Evolutionary conservation across 495 filamentous ascomycete genomes (phyloP).

Genomic region (Aspergillus bridgeri): DNA sequence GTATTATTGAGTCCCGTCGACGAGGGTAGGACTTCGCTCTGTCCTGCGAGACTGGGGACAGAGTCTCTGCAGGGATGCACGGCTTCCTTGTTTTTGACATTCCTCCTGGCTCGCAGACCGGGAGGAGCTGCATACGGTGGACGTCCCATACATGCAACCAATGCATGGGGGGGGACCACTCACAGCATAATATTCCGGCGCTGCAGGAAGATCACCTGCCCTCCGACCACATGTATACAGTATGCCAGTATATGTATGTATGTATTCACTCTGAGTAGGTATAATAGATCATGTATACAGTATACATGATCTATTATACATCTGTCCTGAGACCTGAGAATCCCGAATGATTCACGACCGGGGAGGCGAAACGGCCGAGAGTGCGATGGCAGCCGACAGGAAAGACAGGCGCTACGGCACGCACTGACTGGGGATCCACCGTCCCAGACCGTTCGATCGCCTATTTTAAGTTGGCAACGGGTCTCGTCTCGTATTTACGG

Average conservation of each 20-base stretch:
- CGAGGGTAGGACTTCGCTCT: no score
- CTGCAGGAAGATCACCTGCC: constrained; percentile 13
- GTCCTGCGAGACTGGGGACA: not conserved
- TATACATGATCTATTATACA: no score
- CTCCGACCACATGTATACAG: constrained; percentile 4
- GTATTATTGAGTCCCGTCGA: not conserved
- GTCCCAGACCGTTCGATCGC: constrained; percentile 31
- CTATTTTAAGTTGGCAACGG: constrained; percentile 24
- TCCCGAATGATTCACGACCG: not conserved
- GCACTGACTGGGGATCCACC: constrained; percentile 23
- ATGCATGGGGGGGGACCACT: constrained; percentile 1
- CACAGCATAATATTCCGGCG: constrained; percentile 5
- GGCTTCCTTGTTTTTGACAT: constrained; percentile 10
- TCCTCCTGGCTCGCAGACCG: not conserved
- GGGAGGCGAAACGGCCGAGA: not conserved
- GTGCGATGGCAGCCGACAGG: no score
- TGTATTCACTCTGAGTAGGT: not conserved
- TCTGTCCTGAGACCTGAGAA: no score
- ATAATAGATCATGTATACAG: no score
- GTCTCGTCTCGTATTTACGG: constrained; percentile 7
- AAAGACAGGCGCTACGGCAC: no score
- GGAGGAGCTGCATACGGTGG: not conserved
- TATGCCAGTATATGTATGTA: not conserved
- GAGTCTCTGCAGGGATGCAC: constrained; percentile 1
- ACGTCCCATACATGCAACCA: not conserved